Evolutionary conservation across 345 rosid species (phyloP).

Genomic region (Eucalyptus albens): DNA sequence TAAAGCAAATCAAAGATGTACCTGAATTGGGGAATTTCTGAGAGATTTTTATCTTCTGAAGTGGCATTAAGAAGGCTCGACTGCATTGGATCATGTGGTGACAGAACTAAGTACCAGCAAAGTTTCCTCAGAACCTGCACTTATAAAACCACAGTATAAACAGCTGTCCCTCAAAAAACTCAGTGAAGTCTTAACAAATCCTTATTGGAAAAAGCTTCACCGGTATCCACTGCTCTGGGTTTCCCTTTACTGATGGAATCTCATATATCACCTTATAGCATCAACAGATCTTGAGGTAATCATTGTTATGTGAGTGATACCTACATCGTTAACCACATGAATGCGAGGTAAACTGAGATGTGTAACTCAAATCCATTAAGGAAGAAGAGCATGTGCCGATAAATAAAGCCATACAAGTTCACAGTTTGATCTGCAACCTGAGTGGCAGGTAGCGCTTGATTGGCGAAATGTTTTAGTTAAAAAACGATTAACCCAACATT

Average conservation of each 20-base stretch:
- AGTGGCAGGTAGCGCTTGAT: background rate
- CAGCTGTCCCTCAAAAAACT: background rate
- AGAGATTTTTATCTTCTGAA: constrained; percentile 74
- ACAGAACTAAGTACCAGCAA: constrained; percentile 71
- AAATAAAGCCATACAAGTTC: background rate
- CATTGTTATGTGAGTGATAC: constrained; percentile 74
- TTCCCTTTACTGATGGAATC: constrained; percentile 77
- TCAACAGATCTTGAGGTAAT: constrained; percentile 82
- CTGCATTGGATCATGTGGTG: constrained; percentile 85
- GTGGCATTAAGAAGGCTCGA: constrained; percentile 78
- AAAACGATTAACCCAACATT: background rate
- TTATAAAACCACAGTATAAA: background rate
- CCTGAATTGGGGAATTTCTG: constrained; percentile 81
- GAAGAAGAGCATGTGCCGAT: background rate
- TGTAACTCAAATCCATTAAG: background rate
- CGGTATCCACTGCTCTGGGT: constrained; percentile 66
- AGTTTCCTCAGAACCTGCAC: constrained; percentile 70
- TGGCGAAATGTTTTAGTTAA: background rate
- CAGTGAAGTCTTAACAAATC: background rate
- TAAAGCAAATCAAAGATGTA: background rate
- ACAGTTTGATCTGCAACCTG: background rate
- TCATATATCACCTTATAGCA: constrained; percentile 93
- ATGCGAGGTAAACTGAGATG: background rate
- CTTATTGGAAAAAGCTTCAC: constrained; percentile 13
- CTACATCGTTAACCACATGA: constrained; percentile 3